Base-by-base conservation (phyloP, 2,329 filamentous ascomycete genomes). In the Apiospora arundinis region DNA sequence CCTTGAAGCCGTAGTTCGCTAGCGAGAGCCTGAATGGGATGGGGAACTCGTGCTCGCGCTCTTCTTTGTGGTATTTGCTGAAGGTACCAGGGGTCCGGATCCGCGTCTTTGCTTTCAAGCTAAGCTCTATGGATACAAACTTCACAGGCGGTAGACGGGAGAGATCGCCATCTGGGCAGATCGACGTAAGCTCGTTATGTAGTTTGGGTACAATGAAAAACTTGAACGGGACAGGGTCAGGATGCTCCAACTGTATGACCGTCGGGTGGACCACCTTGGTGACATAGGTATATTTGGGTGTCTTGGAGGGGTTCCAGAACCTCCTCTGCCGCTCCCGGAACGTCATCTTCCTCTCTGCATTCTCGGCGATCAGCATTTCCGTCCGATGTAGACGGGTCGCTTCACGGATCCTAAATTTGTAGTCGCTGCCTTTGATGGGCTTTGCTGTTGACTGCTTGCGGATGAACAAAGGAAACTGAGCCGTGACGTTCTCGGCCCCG, bases 251-350 rank as follows among this genome's bases (percentile, higher is more conserved):
- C n/a, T 73, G 71, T 21, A 71, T 66, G 18, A 49, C 25, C 8
- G 37, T 46, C n/a, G 70, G 71, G 52, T 66, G 40, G 3, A 67
- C 46, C n/a, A 71, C 60, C 21, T 68, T 71, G 9, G 67, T 48
- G 6, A 9, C 48, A 49, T 67, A 73, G 14, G 69, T 8, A 49
- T 67, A 73, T 21, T 37, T 40, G 3, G 71, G 71, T 8, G 67
- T 66, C 67, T 71, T 72, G 42, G 69, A 72, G 4, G 69, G 69
- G 9, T 21, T 52, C 21, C 71, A 70, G 40, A 72, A 40, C 63
- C 69, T 67, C 28, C 67, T 66, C 37, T 70, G 71, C 21, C 45
- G 70, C 32, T 72, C 67, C 12, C 52, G 42, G 14, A 71, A 71
- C 28, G 71, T 69, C 49, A 69, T 46, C 14, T 45, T 37, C 11